Evolutionary conservation across 2,329 filamentous ascomycete species (phyloP).

Genomic region (Corynespora cassiicola): DNA sequence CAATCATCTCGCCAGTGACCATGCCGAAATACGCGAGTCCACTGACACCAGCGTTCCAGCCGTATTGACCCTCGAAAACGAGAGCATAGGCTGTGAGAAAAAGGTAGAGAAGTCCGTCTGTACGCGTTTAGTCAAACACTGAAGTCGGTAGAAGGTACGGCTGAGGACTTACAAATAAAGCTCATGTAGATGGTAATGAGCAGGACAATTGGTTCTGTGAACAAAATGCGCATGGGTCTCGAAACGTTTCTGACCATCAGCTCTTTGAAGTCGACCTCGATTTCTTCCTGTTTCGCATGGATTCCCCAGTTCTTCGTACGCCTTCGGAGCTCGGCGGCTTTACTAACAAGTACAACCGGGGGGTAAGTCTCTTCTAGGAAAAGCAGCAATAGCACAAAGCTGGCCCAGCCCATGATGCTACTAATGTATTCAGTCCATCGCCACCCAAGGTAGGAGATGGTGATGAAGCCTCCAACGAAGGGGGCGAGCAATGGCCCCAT

Average conservation of each 20-base stretch:
- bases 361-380: constrained; percentile 66
- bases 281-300: constrained; percentile 64
- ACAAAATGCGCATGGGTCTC: constrained; percentile 56
- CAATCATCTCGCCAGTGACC: constrained; percentile 74
- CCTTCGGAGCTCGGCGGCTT: constrained; percentile 61
- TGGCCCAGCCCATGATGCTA: constrained; percentile 62
- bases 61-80: constrained; percentile 76
- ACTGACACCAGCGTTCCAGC: constrained; percentile 71
- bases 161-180: constrained; percentile 40
- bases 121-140: background rate
- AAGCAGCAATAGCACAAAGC: constrained; percentile 56
- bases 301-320: constrained; percentile 67
- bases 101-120: constrained; percentile 81
- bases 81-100: constrained; percentile 86
- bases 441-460: constrained; percentile 57
- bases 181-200: constrained; percentile 55
- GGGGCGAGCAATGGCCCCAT: constrained; percentile 60
- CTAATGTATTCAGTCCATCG: constrained; percentile 63
- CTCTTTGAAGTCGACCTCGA: constrained; percentile 59
- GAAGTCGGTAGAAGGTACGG: background rate
- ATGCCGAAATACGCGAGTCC: constrained; percentile 88
- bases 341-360: constrained; percentile 63
- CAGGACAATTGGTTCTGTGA: constrained; percentile 58
- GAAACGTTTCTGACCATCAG: constrained; percentile 60
- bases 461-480: constrained; percentile 62